A percentile compares a stretch with the other conserved stretches of the same genome.
phyloP scores from a whole-genome alignment of 257 asterid species.

The Nicotiana attenuata region DNA sequence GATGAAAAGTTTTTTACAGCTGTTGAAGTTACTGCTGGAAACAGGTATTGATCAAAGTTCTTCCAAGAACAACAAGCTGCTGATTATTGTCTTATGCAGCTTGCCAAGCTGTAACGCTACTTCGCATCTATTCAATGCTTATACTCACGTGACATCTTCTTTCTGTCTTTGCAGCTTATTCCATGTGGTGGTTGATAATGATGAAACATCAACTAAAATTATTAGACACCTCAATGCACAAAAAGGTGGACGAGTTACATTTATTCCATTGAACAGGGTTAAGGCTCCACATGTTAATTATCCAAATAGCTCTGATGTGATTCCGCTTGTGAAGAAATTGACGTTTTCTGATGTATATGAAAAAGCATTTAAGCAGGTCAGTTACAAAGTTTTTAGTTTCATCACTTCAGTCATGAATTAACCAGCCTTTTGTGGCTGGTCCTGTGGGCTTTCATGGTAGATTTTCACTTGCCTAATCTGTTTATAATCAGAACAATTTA shows the following conservation, averaged over 20 bases:
- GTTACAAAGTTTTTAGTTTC: neutral
- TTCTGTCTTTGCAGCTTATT: constrained; percentile 56
- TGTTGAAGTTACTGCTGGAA: constrained; percentile 99
- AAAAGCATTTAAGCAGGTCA: constrained; percentile 87
- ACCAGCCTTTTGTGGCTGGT: neutral
- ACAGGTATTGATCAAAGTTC: constrained; percentile 48
- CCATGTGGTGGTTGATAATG: constrained; percentile 91
- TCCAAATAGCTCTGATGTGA: constrained; percentile 84
- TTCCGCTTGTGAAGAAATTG: constrained; percentile 80
- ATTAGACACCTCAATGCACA: constrained; percentile 89
- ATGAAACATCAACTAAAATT: constrained; percentile 81
- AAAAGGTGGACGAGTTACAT: constrained; percentile 98
- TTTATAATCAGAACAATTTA: neutral
- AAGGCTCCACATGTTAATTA: constrained; percentile 64
- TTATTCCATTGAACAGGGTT: constrained; percentile 96
- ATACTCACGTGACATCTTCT: constrained; percentile 2
- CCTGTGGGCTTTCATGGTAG: neutral
- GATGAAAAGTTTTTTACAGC: constrained; percentile 94
- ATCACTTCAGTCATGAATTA: neutral
- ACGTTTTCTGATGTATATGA: constrained; percentile 44
- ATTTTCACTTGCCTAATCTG: constrained; percentile 3
- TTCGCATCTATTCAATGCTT: neutral
- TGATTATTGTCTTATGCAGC: constrained; percentile 1
- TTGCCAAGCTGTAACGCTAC: constrained; percentile 2
- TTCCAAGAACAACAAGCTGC: constrained; percentile 6